Conservation (phyloP, 192 early-diverging fungal genomes). For the Backusella morwellensis region DNA sequence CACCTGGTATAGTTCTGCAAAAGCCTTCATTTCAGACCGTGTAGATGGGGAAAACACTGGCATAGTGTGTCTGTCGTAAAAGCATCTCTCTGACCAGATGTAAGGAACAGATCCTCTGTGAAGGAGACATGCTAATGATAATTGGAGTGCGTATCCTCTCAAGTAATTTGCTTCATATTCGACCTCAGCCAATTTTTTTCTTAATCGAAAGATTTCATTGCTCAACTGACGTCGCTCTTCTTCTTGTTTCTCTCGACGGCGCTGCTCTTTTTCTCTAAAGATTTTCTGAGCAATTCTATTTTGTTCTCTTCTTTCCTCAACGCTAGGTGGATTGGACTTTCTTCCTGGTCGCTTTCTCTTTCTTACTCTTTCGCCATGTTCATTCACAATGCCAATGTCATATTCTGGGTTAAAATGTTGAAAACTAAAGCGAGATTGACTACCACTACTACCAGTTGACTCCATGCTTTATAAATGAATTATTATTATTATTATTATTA, state of each 20-base stretch:
- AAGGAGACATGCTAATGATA: conserved; percentile 2
- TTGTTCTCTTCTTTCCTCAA: conserved; percentile 29
- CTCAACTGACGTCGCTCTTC: background rate
- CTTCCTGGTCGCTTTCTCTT: conserved; percentile 31
- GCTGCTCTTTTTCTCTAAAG: conserved; percentile 32
- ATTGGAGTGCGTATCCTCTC: conserved; percentile 14
- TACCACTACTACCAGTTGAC: background rate
- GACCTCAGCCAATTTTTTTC: background rate
- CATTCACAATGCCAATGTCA: conserved; percentile 33
- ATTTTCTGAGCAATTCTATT: conserved; percentile 27
- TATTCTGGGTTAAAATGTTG: conserved; percentile 31
- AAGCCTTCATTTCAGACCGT: background rate
- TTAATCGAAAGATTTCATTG: conserved; percentile 4
- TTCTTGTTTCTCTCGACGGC: conserved; percentile 16
- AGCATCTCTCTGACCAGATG: conserved; percentile 17
- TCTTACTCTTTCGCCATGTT: conserved; percentile 22
- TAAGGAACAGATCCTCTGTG: conserved; percentile 17
- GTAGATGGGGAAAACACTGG: background rate
- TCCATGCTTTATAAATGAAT: background rate
- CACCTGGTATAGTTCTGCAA: background rate
- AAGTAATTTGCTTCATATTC: conserved; percentile 25
- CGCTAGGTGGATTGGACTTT: conserved; percentile 31
- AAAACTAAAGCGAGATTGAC: conserved; percentile 16
- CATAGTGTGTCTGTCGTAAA: background rate
- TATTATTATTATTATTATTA: background rate